Evolutionary conservation across 208 protist species (phyloP), one percentile per base, ranked within the genome.

Genomic region (Tritrichomonas musculus): DNA sequence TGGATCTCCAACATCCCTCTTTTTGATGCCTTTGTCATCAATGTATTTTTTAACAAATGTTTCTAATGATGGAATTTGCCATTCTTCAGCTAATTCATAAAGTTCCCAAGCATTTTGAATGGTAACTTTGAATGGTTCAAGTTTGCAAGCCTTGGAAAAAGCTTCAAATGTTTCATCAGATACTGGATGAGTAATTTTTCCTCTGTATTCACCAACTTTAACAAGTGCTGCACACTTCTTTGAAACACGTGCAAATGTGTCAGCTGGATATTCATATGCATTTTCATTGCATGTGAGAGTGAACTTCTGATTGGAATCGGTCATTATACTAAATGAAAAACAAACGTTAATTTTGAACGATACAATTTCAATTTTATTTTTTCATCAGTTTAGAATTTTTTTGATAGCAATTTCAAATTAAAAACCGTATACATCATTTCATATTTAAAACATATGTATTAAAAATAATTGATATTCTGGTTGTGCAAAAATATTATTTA

Each of bases 21-120:
- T n/a, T n/a, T n/a, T n/a, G n/a, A 75, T 75, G 1, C 44, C 8
- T n/a, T 75, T 75, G 33, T 75, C 69, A 44, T 75, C 69, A 44
- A 75, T 75, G 69, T 75, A 75, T 4, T 75, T 75, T 75, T 75
- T 36, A 75, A 75, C 69, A 17, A 75, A 75, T 44, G 33, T 75
- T 17, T 75, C 33, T 44, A 75, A 75, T 75, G 69, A 44, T 75
- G 69, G 69, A 75, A 75, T 36, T 75, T 75, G 33, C 69, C 69
- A 75, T 44, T 75, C 69, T n/a, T 75, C 69, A 44, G 69, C 69
- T 8, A 75, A 11, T 13, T 75, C 69, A 44, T 44, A 36, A 75
- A 75, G 69, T 17, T 75, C 69, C 33, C 33, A 75, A 44, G 69
- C 69, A 17, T 75, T 75, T 44, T 75, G 33, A 44, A 44, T 75